Conservation (phyloP, 495 filamentous ascomycete species). For the Apodospora peruviana region DNA sequence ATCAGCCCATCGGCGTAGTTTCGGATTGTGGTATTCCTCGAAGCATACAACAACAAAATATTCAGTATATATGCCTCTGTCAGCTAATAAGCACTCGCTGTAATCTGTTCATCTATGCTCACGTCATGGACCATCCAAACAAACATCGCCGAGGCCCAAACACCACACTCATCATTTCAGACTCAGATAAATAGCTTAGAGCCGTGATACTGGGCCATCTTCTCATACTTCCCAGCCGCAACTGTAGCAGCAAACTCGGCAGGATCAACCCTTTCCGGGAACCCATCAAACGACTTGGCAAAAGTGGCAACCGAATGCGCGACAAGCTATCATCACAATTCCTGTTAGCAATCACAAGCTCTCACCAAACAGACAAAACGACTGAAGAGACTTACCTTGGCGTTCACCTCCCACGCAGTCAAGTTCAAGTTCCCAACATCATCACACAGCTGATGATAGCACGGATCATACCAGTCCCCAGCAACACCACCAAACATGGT, state of each 20-base stretch:
- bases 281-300: conserved; percentile 46
- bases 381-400: conserved; percentile 32
- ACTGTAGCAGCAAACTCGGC: neutral
- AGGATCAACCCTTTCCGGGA: conserved; percentile 42
- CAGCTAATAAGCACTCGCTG: no score
- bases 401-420: conserved; percentile 49
- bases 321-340: conserved; percentile 33
- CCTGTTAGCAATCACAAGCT: neutral
- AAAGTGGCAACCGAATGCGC: conserved; percentile 51
- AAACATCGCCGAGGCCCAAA: no score
- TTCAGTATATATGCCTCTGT: no score
- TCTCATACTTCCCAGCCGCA: conserved; percentile 10
- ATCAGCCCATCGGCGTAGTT: no score
- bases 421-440: conserved; percentile 43
- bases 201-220: conserved; percentile 31
- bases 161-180: no score
- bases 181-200: conserved; percentile 30
- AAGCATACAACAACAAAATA: no score
- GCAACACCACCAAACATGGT: conserved; percentile 47
- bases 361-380: neutral
- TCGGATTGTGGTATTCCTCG: no score
- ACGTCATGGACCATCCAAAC: no score
- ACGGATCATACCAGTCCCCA: conserved; percentile 48
- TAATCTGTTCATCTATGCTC: no score
- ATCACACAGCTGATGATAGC: conserved; percentile 54